Percentiles rank a stretch among this genome's conserved stretches.
phyloP scores from a whole-genome alignment of 2,329 filamentous ascomycete genomes.

The Nigrospora oryzae region DNA sequence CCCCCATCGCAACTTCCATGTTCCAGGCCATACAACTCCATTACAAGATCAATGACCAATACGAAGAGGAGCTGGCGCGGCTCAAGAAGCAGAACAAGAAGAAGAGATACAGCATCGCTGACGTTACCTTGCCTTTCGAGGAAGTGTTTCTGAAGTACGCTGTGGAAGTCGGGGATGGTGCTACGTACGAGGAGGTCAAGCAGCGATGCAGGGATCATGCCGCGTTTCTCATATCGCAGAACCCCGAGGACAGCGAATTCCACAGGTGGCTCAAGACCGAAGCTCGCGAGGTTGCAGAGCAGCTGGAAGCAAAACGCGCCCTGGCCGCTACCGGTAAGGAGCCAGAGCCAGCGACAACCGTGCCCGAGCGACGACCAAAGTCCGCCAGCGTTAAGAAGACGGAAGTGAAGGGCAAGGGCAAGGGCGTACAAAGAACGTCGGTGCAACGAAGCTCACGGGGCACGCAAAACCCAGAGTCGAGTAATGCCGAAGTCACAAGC shows the following conservation, averaged over 20 bases:
- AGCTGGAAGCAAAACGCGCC: background rate
- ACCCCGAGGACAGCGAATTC: constrained; percentile 39
- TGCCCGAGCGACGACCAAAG: background rate
- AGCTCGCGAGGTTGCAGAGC: background rate
- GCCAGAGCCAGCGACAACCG: background rate
- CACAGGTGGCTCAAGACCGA: constrained; percentile 36
- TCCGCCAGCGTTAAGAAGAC: background rate
- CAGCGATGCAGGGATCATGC: constrained; percentile 38
- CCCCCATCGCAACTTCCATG: constrained; percentile 48
- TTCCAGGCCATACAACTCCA: constrained; percentile 55
- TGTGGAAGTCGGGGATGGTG: constrained; percentile 41
- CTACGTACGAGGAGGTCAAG: constrained; percentile 39
- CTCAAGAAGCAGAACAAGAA: constrained; percentile 20
- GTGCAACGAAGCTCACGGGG: background rate
- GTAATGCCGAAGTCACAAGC: background rate
- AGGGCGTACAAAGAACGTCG: background rate
- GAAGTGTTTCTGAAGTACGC: constrained; percentile 37
- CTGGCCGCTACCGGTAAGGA: background rate
- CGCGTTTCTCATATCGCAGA: constrained; percentile 43
- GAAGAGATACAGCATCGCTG: constrained; percentile 10
- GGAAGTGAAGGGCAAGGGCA: constrained; percentile 1
- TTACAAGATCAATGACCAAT: constrained; percentile 52
- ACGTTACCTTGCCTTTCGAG: constrained; percentile 19
- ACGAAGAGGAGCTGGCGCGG: constrained; percentile 29
- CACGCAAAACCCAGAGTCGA: background rate